Conservation (phyloP, 106 monocot genomes). For the Xerophyta viscosa region DNA sequence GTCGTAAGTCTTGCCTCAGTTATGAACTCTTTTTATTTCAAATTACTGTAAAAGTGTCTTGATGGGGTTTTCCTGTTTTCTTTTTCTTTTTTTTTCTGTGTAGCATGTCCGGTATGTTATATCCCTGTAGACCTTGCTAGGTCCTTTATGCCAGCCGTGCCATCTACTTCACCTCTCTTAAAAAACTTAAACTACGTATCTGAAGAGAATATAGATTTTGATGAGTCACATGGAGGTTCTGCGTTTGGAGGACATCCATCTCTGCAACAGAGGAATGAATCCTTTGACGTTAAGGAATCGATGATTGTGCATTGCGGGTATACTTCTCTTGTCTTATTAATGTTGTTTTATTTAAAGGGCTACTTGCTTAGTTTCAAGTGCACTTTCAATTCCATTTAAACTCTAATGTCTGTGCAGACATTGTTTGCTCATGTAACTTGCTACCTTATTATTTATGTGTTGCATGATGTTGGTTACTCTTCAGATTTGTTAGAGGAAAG, state of each 20-base stretch:
- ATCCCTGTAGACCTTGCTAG: conserved; percentile 66
- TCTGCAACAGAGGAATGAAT: conserved; percentile 46
- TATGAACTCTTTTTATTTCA: not conserved
- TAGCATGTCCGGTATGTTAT: conserved; percentile 90
- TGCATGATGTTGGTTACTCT: not conserved
- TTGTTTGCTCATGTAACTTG: no score
- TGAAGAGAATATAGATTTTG: conserved; percentile 27
- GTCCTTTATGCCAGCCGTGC: conserved; percentile 46
- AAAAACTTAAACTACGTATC: conserved; percentile 47
- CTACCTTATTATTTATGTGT: no score
- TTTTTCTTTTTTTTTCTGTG: conserved; percentile 13
- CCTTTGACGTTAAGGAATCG: conserved; percentile 53
- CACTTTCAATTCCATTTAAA: no score
- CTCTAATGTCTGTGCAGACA: no score
- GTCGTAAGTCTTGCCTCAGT: conserved; percentile 41
- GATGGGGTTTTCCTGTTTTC: conserved; percentile 1
- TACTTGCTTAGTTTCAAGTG: not conserved
- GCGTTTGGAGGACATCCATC: conserved; percentile 64
- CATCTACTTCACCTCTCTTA: conserved; percentile 64
- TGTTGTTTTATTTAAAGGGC: no score
- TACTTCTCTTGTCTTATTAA: not conserved
- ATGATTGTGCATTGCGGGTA: conserved; percentile 88
- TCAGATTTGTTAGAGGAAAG: conserved; percentile 78
- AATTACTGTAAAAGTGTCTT: not conserved
- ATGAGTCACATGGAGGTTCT: conserved; percentile 43